phyloP scores from a whole-genome alignment of 2,329 filamentous ascomycete species.

The Ophiostoma tasmaniense region DNA sequence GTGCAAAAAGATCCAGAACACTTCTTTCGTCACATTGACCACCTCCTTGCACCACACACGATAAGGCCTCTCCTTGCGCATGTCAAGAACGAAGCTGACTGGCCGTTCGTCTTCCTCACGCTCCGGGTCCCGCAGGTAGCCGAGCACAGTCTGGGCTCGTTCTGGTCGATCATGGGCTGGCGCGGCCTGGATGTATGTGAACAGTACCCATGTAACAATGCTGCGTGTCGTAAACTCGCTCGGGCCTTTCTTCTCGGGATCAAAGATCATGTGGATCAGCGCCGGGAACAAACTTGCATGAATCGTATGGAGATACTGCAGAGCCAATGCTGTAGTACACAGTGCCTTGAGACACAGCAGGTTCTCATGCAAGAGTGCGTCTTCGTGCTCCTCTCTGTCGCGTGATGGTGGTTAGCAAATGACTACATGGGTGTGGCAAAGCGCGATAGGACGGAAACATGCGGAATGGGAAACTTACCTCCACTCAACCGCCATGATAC shows the following conservation, averaged over 20 bases:
- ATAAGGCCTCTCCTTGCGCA: constrained; percentile 80
- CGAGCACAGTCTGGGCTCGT: constrained; percentile 65
- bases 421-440: not conserved
- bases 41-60: constrained; percentile 91
- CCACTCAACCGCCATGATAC: constrained; percentile 96
- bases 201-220: constrained; percentile 81
- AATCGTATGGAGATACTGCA: constrained; percentile 72
- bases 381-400: constrained; percentile 83
- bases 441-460: not conserved
- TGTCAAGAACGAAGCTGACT: constrained; percentile 78
- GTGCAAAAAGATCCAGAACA: constrained; percentile 98
- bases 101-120: constrained; percentile 68
- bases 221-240: constrained; percentile 92
- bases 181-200: constrained; percentile 73
- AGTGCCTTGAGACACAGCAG: constrained; percentile 89
- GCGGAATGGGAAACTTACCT: constrained; percentile 47
- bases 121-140: constrained; percentile 71
- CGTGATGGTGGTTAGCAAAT: constrained; percentile 4
- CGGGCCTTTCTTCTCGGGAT: constrained; percentile 95
- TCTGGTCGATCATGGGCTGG: constrained; percentile 51
- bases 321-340: constrained; percentile 79
- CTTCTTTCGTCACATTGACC: constrained; percentile 88
- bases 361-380: constrained; percentile 83
- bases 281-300: constrained; percentile 77
- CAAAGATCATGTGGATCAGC: constrained; percentile 80